Percentiles rank a stretch among this genome's conserved stretches.
Conservation (phyloP, 176 grass and related monocot species). For the Pharus latifolius region DNA sequence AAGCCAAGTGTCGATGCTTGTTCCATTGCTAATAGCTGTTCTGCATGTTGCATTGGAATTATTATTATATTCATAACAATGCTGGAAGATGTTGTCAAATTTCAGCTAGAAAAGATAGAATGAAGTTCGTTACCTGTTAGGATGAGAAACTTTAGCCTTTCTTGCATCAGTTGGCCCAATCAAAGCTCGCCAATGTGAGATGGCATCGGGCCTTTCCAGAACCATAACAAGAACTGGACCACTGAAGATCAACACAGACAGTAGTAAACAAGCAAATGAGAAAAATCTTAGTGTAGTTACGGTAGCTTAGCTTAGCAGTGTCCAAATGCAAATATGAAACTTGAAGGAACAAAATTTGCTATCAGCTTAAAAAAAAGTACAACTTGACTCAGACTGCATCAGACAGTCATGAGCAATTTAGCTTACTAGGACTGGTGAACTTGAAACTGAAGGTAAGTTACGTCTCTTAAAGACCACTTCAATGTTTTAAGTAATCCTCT, state of each 20-base stretch:
- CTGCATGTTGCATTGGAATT: not conserved
- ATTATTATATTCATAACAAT: not conserved
- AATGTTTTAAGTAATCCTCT: not conserved
- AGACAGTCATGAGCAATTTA: not conserved
- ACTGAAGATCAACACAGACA: slow-evolving; percentile 34
- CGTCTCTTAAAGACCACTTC: not conserved
- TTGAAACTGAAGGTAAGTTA: not conserved
- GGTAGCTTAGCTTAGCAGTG: not conserved
- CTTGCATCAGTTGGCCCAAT: slow-evolving; percentile 85
- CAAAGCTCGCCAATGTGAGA: slow-evolving; percentile 68
- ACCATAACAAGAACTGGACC: slow-evolving; percentile 63
- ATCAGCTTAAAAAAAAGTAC: not conserved
- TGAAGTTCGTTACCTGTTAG: slow-evolving; percentile 40
- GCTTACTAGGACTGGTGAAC: not conserved
- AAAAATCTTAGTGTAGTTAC: not conserved
- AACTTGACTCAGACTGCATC: not conserved
- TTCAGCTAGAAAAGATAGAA: not conserved
- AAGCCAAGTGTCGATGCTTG: too few relatives aligned
- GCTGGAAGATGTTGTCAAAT: not conserved
- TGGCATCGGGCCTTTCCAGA: slow-evolving; percentile 63
- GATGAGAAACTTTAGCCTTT: slow-evolving; percentile 72
- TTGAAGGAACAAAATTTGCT: not conserved
- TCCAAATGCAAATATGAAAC: not conserved
- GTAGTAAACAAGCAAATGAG: slow-evolving; percentile 8
- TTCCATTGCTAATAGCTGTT: not conserved